Conservation (phyloP, 345 rosid species). For the Rhizophora mangle region DNA sequence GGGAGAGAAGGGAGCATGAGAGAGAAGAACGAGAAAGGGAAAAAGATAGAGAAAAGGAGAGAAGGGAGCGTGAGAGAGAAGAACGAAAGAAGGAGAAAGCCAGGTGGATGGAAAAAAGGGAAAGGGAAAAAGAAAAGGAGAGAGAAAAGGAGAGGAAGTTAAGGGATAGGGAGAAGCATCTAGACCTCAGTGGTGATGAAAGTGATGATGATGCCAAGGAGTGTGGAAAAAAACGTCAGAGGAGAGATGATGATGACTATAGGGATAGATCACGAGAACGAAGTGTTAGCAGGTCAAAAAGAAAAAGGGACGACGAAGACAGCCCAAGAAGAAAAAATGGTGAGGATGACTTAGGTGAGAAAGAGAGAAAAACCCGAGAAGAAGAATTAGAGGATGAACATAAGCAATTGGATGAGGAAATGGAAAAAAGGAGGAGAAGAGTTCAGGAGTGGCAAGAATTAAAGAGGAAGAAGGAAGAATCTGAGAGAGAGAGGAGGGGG, state of each 20-base stretch:
- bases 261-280: slow-evolving; percentile 63
- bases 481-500: slow-evolving; percentile 62
- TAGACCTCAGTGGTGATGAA: slow-evolving; percentile 52
- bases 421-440: slow-evolving; percentile 85
- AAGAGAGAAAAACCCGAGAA: slow-evolving; percentile 55
- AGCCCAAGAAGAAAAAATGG: slow-evolving; percentile 50
- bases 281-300: slow-evolving; percentile 52
- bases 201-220: slow-evolving; percentile 51
- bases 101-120: slow-evolving; percentile 9
- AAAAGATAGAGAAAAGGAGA: slow-evolving; percentile 4
- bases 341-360: slow-evolving; percentile 54
- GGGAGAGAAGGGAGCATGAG: background rate
- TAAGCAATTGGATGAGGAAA: slow-evolving; percentile 71
- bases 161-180: slow-evolving; percentile 59
- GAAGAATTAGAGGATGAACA: slow-evolving; percentile 89
- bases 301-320: slow-evolving; percentile 51
- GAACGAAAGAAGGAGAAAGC: background rate
- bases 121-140: slow-evolving; percentile 30
- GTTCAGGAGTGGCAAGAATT: slow-evolving; percentile 97
- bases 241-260: slow-evolving; percentile 50
- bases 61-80: background rate
- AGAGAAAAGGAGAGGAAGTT: slow-evolving; percentile 52
- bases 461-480: slow-evolving; percentile 82
- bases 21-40: background rate
- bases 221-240: slow-evolving; percentile 52